phyloP scores from a whole-genome alignment of 768 basidiomycete genomes.

The Pulveroboletus sp. region DNA sequence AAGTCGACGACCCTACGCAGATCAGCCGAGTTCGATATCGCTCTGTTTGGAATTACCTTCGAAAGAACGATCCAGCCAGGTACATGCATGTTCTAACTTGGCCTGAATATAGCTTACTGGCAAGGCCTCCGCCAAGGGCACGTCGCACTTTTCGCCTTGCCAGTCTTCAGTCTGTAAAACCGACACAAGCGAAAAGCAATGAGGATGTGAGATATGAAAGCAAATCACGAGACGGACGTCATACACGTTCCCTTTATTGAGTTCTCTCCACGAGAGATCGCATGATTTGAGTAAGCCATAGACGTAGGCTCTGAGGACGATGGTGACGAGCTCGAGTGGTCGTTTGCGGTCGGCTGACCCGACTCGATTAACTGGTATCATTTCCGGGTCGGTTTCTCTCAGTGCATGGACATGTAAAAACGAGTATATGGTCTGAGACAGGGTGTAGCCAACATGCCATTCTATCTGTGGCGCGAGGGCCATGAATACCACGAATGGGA shows the following conservation, averaged over 20 bases:
- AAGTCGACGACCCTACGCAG: conserved; percentile 41
- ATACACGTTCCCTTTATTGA: conserved; percentile 67
- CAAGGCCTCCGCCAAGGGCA: conserved; percentile 65
- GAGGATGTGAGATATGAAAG: conserved; percentile 12
- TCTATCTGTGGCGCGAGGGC: conserved; percentile 54
- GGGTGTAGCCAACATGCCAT: conserved; percentile 80
- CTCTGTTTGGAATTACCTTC: conserved; percentile 33
- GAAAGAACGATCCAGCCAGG: conserved; percentile 51
- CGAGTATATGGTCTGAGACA: conserved; percentile 85
- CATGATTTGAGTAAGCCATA: conserved; percentile 75
- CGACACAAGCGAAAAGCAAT: conserved; percentile 6
- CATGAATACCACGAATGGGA: conserved; percentile 13
- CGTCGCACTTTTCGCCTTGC: conserved; percentile 85
- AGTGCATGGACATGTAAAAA: conserved; percentile 69
- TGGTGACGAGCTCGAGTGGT: conserved; percentile 58
- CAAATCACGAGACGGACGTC: conserved; percentile 56
- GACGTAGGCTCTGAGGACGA: conserved; percentile 64
- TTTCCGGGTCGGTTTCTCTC: conserved; percentile 55
- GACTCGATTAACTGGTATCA: conserved; percentile 29
- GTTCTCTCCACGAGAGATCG: conserved; percentile 77
- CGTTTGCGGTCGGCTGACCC: conserved; percentile 39
- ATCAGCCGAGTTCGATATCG: conserved; percentile 3
- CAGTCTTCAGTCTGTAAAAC: conserved; percentile 72
- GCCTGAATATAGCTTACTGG: conserved; percentile 50
- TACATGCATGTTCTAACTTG: conserved; percentile 55